Evolutionary conservation across 129 eudicot genomes (phyloP).

Genomic region (Chrysanthemum makinoi): DNA sequence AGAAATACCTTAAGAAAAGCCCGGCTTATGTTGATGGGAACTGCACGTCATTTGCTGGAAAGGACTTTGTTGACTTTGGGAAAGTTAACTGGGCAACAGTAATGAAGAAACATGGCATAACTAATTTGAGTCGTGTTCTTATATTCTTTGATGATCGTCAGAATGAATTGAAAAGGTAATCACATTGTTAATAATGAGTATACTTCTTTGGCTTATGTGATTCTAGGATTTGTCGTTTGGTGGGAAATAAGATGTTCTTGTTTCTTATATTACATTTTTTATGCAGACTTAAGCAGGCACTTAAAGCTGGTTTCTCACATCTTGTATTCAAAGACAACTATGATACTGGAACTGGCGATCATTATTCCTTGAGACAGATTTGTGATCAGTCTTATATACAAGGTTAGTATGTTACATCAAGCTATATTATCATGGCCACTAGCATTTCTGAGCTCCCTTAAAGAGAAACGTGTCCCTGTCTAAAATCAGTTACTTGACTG

Average conservation of each 20-base stretch:
- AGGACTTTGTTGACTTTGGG: slow-evolving; percentile 84
- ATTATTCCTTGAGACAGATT: slow-evolving; percentile 86
- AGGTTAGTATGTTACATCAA: slow-evolving; percentile 42
- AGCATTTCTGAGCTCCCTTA: not conserved
- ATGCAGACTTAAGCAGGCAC: slow-evolving; percentile 84
- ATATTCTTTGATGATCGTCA: slow-evolving; percentile 92
- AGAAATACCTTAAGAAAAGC: slow-evolving; percentile 84
- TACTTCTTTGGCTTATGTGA: slow-evolving; percentile 14
- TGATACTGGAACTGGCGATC: slow-evolving; percentile 48
- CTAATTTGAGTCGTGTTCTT: slow-evolving; percentile 65
- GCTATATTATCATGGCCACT: not conserved
- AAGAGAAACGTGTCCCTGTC: not conserved
- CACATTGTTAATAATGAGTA: not conserved
- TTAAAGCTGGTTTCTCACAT: slow-evolving; percentile 78
- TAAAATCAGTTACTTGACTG: not conserved
- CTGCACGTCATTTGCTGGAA: slow-evolving; percentile 82
- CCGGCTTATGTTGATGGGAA: slow-evolving; percentile 92
- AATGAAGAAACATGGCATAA: slow-evolving; percentile 65
- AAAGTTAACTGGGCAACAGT: slow-evolving; percentile 70
- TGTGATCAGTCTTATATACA: slow-evolving; percentile 86
- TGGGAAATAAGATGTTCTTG: not conserved
- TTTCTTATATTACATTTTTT: slow-evolving; percentile 7
- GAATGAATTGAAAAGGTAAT: slow-evolving; percentile 33
- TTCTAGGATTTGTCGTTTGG: slow-evolving; percentile 9
- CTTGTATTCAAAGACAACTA: slow-evolving; percentile 91